Evolutionary conservation across 805 yeast genomes (phyloP).

Genomic region (Schwanniomyces sp.): DNA sequence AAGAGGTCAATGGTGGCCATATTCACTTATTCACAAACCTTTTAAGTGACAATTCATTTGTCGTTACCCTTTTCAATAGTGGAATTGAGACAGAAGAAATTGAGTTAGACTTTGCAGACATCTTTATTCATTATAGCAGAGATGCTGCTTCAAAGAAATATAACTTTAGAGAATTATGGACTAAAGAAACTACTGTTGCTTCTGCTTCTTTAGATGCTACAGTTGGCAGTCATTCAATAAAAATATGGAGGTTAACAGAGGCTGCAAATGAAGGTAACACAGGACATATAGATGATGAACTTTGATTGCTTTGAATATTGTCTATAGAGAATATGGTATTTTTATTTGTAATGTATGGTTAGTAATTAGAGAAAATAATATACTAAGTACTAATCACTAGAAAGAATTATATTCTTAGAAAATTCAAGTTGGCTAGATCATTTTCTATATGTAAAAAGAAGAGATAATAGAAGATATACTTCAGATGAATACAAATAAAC

Average conservation of each 20-base stretch:
- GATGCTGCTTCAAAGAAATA: background rate
- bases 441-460: too few species aligned
- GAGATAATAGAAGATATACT: too few species aligned
- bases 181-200: constrained; percentile 6
- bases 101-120: constrained; percentile 2
- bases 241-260: constrained; percentile 3
- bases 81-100: constrained; percentile 1
- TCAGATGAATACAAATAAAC: too few species aligned
- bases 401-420: too few species aligned
- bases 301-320: too few species aligned
- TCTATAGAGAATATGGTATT: too few species aligned
- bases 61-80: constrained; percentile 7
- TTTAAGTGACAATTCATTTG: constrained; percentile 1
- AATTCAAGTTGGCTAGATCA: too few species aligned
- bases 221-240: constrained; percentile 3
- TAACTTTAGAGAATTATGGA: constrained; percentile 6
- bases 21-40: constrained; percentile 4
- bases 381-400: too few species aligned
- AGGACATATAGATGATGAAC: too few species aligned
- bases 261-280: too few species aligned
- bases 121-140: constrained; percentile 1
- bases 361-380: too few species aligned
- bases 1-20: constrained; percentile 1
- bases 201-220: background rate
- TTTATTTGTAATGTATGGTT: too few species aligned